Conservation (phyloP, 257 asterid genomes). For the Forsythia suspensa region DNA sequence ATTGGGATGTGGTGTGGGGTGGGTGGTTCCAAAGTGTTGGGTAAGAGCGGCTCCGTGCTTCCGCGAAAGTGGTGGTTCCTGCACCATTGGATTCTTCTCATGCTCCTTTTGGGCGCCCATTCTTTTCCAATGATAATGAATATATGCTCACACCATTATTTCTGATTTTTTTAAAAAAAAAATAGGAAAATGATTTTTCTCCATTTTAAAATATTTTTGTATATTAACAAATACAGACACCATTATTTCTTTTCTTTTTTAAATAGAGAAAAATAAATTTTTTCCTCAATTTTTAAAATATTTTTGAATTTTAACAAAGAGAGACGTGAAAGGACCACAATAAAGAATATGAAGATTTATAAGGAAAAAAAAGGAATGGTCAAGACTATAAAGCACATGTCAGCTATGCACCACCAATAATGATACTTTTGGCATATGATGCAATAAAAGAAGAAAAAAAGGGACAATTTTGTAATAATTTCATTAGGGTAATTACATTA, state of each 20-base stretch:
- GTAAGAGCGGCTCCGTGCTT: conserved; percentile 72
- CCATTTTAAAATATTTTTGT: background rate
- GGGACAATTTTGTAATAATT: too few relatives aligned
- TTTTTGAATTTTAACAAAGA: background rate
- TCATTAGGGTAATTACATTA: too few relatives aligned
- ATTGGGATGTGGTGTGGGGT: background rate
- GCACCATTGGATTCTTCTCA: conserved; percentile 25
- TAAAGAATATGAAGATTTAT: background rate
- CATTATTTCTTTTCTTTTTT: too few relatives aligned
- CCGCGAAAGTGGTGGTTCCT: conserved; percentile 51
- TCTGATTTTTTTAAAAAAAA: background rate
- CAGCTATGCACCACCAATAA: too few relatives aligned
- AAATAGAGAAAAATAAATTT: too few relatives aligned
- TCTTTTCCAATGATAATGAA: background rate
- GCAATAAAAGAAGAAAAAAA: too few relatives aligned
- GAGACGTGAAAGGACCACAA: background rate
- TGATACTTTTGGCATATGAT: too few relatives aligned
- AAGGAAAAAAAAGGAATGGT: too few relatives aligned
- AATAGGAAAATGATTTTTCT: background rate
- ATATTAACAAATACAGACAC: background rate
- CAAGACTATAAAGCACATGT: background rate
- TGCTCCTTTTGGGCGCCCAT: conserved; percentile 23
- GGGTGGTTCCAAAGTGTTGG: conserved; percentile 59
- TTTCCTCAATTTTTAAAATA: background rate
- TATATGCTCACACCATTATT: background rate